Base-by-base conservation (phyloP, 179 eudicot species). In the Actinidia arguta region DNA sequence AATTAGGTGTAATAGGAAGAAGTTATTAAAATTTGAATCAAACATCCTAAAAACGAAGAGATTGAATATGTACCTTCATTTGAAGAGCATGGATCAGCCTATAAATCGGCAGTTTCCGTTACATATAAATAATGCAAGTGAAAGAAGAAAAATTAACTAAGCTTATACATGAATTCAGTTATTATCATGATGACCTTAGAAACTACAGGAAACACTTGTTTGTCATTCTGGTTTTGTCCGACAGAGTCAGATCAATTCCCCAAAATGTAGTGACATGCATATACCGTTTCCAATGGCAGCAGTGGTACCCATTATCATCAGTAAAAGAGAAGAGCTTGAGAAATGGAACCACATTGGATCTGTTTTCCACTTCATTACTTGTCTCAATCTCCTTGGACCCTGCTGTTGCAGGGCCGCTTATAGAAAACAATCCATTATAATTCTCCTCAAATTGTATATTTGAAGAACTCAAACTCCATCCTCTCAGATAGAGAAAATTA, bases 241-340 rank as follows among this genome's bases (percentile, higher is more conserved):
- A 92, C 94, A 76, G 97, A 81, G 72, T 95, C 85, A 76, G n/a
- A 89, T 71, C 54, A 95, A 20, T 12, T 93, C 85, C 7, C 98
- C 98, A 14, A 94, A 87, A 55, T 94, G 84, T 59, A 95, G 86
- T 20, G 98, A 96, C 88, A 88, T 73, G 79, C 87, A 82, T 2
- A 86, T 50, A 22, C 98, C 98, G 86, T 92, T 94, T 0, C 86
- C 96, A 69, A 92, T 54, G 51, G 95, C 98, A 48, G 88, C 93
- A 70, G 92, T 78, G 11, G 98, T 82, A 55, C 98, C 98, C 52
- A 94, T 74, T 51, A 90, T 58, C 96, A 95, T 95, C 87, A 95
- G 96, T 91, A 84, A 92, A 95, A 5, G 86, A 11, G 72, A 95
- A 95, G 0, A 95, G 93, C 86, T 92, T 95, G 81, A 84, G 82